Base-by-base conservation (phyloP, 2,329 filamentous ascomycete species). In the Beauveria sp. region DNA sequence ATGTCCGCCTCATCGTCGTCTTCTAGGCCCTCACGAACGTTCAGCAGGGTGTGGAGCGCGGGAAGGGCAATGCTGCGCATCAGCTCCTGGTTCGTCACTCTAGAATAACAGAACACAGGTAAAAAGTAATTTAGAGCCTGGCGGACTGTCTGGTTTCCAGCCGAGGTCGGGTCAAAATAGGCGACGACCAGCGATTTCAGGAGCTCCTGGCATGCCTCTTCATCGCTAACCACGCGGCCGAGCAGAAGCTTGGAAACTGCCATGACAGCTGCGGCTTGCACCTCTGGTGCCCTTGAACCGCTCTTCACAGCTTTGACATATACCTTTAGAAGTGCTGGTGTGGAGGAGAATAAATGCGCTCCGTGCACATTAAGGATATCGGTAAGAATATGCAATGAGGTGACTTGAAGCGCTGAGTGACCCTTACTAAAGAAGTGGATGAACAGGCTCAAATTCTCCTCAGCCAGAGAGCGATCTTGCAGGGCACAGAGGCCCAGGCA, bases 401-500 rank as follows among this genome's bases (percentile, higher is more conserved):
- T 96, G 55, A 93, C 90, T 72, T 97, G 93, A 44, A 99, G 80
- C 0, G 88, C 86, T 10, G 94, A 87, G 70, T 97, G 92, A 1
- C 94, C 94, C 77, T 96, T 96, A 74, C 80, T 89, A 76, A 96
- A 97, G 78, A 96, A 97, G 72, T 96, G 92, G 73, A 97, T 90
- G 75, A 99, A 99, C 3, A 99, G 82, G 0, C 86, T 88, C 65
- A 97, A 79, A 71, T 99, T 97, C 72, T 96, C 92, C 70, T 93
- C 88, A 0, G 94, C 94, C 24, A 97, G 84, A 9, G 91, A 91
- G 75, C 91, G 91, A 71, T 96, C 92, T 8, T 99, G 85, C 34
- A 99, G 81, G 66, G 92, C 92, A 72, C 92, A 97, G 10, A 99
- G 80, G 4, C 94, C 94, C 10, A 99, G 78, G 68, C 93, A 97